phyloP scores from a whole-genome alignment of 2,329 filamentous ascomycete genomes.

The Penicillium palitans region DNA sequence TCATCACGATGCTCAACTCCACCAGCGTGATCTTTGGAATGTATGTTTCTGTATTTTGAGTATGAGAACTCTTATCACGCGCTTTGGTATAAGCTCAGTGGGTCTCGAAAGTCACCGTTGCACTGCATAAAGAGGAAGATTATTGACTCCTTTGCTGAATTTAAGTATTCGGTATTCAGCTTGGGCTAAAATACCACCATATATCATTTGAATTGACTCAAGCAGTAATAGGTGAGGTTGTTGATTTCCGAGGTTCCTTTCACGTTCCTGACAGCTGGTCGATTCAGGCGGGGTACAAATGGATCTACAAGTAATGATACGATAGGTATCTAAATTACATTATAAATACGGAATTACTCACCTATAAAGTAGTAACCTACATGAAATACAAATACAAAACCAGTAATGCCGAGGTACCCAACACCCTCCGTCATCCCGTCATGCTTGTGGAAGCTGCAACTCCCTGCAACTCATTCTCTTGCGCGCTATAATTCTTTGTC shows the following conservation, averaged over 20 bases:
- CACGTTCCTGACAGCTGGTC: constrained; percentile 26
- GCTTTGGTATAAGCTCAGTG: not conserved
- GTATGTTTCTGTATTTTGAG: not conserved
- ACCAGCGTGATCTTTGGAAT: not conserved
- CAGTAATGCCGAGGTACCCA: constrained; percentile 5
- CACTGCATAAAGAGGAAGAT: not conserved
- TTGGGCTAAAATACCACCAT: not conserved
- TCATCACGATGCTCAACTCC: not conserved
- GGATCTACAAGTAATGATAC: not conserved
- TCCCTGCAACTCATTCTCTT: constrained; percentile 18
- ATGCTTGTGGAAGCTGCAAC: constrained; percentile 20
- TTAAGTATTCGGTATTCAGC: not conserved
- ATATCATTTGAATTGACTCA: not conserved
- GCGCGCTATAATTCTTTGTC: constrained; percentile 5
- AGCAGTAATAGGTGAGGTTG: not conserved
- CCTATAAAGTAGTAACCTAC: accelerated
- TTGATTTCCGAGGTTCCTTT: not conserved
- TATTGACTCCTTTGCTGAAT: not conserved
- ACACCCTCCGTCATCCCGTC: constrained; percentile 21
- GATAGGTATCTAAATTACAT: not conserved
- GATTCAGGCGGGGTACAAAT: constrained; percentile 22
- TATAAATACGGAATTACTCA: not conserved
- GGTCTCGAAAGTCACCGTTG: not conserved
- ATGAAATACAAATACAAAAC: constrained; percentile 8
- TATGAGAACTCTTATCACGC: not conserved